A percentile compares a stretch with the other conserved stretches of the same genome.
phyloP scores from a whole-genome alignment of 768 basidiomycete genomes.

The Mycena alexandri region DNA sequence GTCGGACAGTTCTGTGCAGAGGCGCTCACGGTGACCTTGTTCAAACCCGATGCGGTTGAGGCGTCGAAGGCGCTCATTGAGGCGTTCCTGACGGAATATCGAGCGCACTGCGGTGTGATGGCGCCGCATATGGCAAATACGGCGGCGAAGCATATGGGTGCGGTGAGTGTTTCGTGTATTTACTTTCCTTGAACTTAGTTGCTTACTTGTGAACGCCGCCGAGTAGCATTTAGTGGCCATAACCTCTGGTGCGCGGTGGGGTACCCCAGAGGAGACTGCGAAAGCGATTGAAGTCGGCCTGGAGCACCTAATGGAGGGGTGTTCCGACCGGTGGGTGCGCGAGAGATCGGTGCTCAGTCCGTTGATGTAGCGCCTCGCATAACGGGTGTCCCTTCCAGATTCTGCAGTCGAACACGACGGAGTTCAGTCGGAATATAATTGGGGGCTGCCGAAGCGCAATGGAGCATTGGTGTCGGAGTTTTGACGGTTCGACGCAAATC shows the following conservation, averaged over 20 bases:
- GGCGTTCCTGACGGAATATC: conserved; percentile 63
- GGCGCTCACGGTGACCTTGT: conserved; percentile 62
- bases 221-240: conserved; percentile 25
- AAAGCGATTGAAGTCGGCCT: conserved; percentile 26
- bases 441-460: no score
- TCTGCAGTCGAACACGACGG: no score
- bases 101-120: conserved; percentile 22
- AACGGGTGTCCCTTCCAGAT: no score
- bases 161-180: conserved; percentile 2
- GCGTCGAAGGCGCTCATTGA: conserved; percentile 52
- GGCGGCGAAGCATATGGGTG: conserved; percentile 33
- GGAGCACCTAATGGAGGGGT: conserved; percentile 24
- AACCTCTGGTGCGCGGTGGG: conserved; percentile 25
- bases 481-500: no score
- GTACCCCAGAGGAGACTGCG: conserved; percentile 28
- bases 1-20: conserved; percentile 77
- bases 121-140: conserved; percentile 17
- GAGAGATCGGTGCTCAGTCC: conserved; percentile 26
- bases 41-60: conserved; percentile 55
- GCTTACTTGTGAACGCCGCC: no score
- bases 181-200: no score
- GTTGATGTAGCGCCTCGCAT: conserved; percentile 21
- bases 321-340: conserved; percentile 26
- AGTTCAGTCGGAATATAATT: no score
- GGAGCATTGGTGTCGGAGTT: no score